phyloP scores from a whole-genome alignment of 2,329 filamentous ascomycete genomes.

The Diaporthe sp. region DNA sequence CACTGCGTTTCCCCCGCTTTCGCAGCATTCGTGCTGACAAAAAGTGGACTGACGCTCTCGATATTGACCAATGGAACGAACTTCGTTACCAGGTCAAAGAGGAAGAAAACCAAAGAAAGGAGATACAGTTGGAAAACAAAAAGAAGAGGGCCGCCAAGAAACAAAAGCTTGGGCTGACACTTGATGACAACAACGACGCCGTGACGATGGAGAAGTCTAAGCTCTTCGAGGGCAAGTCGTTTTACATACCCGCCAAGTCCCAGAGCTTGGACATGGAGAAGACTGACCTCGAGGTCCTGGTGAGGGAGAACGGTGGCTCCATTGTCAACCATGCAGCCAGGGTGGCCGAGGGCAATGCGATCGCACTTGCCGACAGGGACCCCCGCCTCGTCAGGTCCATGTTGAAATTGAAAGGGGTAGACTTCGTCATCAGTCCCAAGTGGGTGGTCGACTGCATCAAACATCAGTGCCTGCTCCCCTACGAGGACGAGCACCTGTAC shows the following conservation, averaged over 20 bases:
- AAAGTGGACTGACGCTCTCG: slow-evolving; percentile 84
- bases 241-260: slow-evolving; percentile 87
- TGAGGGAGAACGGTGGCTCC: slow-evolving; percentile 86
- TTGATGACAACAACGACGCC: slow-evolving; percentile 76
- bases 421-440: slow-evolving; percentile 78
- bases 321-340: slow-evolving; percentile 81
- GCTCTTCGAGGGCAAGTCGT: slow-evolving; percentile 82
- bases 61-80: slow-evolving; percentile 81
- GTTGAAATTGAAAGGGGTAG: slow-evolving; percentile 77
- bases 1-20: slow-evolving; percentile 92
- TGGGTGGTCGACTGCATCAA: slow-evolving; percentile 90
- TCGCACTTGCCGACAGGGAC: slow-evolving; percentile 85
- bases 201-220: slow-evolving; percentile 62
- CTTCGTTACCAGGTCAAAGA: slow-evolving; percentile 78
- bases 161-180: slow-evolving; percentile 77
- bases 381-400: slow-evolving; percentile 87
- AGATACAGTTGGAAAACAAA: slow-evolving; percentile 82
- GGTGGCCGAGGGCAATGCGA: slow-evolving; percentile 72
- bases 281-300: slow-evolving; percentile 81
- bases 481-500: slow-evolving; percentile 77
- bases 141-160: slow-evolving; percentile 68
- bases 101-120: slow-evolving; percentile 78
- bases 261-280: slow-evolving; percentile 82
- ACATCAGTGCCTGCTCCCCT: slow-evolving; percentile 74
- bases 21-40: slow-evolving; percentile 86